Evolutionary conservation across 2,329 filamentous ascomycete species (phyloP), one percentile per base, ranked within the genome.

Genomic region (Monilinia fructicola): DNA sequence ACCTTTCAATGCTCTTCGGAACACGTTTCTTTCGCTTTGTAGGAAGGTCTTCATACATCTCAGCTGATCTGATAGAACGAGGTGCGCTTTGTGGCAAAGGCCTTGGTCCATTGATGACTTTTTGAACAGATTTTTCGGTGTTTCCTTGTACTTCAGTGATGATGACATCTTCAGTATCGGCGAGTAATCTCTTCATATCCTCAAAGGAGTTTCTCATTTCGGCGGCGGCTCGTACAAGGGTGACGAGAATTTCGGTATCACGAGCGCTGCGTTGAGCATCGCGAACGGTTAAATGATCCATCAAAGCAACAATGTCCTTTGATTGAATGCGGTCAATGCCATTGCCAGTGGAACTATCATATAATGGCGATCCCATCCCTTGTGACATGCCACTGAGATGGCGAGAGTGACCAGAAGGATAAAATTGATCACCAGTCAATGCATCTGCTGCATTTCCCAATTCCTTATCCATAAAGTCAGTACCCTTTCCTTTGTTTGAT

Each of bases 131-230:
- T 76, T 90, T 88, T 70, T 97, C 93, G 14, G 94, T 94, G 75
- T 94, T 92, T 73, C 91, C 90, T 73, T 93, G 89, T n/a, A 91
- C 90, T 69, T 91, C 89, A 50, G 90, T 89, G 78, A 97, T 92
- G 74, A 98, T 90, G 74, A 93, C 85, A 67, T 92, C 91, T 75
- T 97, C 94, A 68, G 96, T 94, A 71, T 96, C 90, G 60, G 90
- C 90, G 69, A 99, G 90, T 75, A 96, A 90, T 70, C 89, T 90
- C 82, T 95, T 97, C 84, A 99, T 91, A 73, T 97, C 93, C 71
- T 96, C 92, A 76, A 98, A 96, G 0, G 92, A 96, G 72, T 91
- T 96, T 70, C 94, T 92, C 93, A 98, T 98, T 79, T 99, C 95
- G 16, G 95, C 90, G 4, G 95, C 94, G 65, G 93, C 93, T 68